phyloP scores from a whole-genome alignment of 2,329 filamentous ascomycete species.

The Alternaria burnsii region DNA sequence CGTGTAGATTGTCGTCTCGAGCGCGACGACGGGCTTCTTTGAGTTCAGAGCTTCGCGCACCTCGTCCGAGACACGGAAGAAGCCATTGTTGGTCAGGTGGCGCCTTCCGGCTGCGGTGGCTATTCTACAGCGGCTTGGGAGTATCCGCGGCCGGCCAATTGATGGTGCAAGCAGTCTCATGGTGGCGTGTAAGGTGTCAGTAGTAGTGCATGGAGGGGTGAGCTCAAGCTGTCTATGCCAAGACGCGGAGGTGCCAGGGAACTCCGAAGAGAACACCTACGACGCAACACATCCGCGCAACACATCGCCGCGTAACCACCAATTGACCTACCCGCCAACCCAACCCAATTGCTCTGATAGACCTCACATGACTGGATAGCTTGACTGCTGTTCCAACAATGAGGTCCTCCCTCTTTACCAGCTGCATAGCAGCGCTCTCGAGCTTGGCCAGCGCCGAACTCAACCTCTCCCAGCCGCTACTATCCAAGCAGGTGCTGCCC shows the following conservation, averaged over 20 bases:
- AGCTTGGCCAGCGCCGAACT: slow-evolving; percentile 66
- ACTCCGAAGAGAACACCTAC: slow-evolving; percentile 47
- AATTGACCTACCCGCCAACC: no score
- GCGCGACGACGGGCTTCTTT: slow-evolving; percentile 83
- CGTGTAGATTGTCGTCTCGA: slow-evolving; percentile 97
- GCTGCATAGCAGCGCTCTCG: slow-evolving; percentile 66
- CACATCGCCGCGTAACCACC: slow-evolving; percentile 25
- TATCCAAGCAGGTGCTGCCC: slow-evolving; percentile 58
- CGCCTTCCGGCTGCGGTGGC: slow-evolving; percentile 26
- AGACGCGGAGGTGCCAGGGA: slow-evolving; percentile 32
- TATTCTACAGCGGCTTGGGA: not conserved
- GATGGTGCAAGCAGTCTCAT: slow-evolving; percentile 39
- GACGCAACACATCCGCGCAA: slow-evolving; percentile 41
- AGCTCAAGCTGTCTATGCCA: slow-evolving; percentile 29
- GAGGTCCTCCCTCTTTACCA: slow-evolving; percentile 50
- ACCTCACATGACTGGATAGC: slow-evolving; percentile 45
- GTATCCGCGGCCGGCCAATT: slow-evolving; percentile 27
- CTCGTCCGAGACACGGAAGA: slow-evolving; percentile 79
- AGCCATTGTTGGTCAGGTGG: slow-evolving; percentile 57
- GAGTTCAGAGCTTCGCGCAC: slow-evolving; percentile 77
- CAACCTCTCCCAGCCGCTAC: slow-evolving; percentile 67
- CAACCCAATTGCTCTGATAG: no score
- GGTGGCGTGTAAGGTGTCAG: slow-evolving; percentile 10
- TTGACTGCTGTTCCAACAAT: slow-evolving; percentile 45
- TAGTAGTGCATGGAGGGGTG: slow-evolving; percentile 13